A percentile compares a stretch with the other conserved stretches of the same genome.
Conservation (phyloP, 768 basidiomycete species). For the Termitomyces heimii region DNA sequence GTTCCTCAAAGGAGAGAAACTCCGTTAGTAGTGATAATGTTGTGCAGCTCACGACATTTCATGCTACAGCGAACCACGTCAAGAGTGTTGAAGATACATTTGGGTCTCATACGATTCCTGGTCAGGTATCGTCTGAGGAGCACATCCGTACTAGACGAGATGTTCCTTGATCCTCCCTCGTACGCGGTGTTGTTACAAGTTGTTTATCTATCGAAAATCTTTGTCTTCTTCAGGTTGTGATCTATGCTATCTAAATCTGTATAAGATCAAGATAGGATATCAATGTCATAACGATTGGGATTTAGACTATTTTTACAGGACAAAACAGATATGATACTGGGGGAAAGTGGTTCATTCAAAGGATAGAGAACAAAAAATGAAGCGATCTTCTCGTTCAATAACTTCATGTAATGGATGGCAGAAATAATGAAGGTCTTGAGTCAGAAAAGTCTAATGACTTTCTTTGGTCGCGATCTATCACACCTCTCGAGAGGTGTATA, state of each 20-base stretch:
- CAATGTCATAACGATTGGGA: not conserved
- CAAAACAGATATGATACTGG: not conserved
- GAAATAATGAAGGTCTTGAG: not conserved
- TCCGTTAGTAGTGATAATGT: not conserved
- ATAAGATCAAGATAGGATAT: not conserved
- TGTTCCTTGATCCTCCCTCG: not conserved
- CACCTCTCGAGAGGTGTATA: not conserved
- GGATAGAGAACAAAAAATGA: not conserved
- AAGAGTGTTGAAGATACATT: not conserved
- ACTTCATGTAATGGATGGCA: not conserved
- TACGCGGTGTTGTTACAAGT: not conserved
- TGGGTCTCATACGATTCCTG: not conserved
- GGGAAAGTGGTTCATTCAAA: not conserved
- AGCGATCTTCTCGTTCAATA: not conserved
- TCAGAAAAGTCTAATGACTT: not conserved
- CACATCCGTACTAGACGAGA: not conserved
- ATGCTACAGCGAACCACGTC: not conserved
- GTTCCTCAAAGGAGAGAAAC: not conserved
- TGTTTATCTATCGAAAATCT: not conserved
- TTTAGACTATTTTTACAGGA: too few relatives aligned
- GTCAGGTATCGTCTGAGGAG: not conserved
- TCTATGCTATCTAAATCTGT: not conserved
- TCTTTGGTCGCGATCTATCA: not conserved
- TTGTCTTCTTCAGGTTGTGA: not conserved
- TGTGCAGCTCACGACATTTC: constrained; percentile 1